These are phyloP conservation scores for Cylindricascospora bacillispora DNA, from an alignment of 1,139 yeast genomes.

Conservation along the genomic window DNA sequence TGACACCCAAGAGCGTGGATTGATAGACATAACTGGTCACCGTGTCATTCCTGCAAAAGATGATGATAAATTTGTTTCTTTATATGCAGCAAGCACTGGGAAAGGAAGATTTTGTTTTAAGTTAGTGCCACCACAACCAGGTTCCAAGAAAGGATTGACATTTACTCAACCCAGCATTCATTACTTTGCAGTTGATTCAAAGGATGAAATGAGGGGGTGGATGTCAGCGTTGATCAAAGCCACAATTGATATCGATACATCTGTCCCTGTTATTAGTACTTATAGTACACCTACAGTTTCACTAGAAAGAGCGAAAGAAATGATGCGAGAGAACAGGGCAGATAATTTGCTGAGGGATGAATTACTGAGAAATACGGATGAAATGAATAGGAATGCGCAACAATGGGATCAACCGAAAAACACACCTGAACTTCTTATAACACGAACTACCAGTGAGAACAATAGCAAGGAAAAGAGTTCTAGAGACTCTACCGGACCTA, in stretches of 20 bases:
- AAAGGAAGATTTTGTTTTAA: constrained; percentile 89
- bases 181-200: constrained; percentile 86
- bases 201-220: constrained; percentile 91
- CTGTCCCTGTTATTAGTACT: constrained; percentile 87
- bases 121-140: constrained; percentile 94
- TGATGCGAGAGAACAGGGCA: constrained; percentile 70
- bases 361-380: constrained; percentile 23
- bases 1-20: constrained; percentile 79
- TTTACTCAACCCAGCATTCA: constrained; percentile 95
- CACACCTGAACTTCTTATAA: background rate
- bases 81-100: constrained; percentile 88
- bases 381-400: too few relatives aligned
- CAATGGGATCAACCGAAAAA: background rate
- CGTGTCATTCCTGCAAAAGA: constrained; percentile 66
- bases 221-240: constrained; percentile 91
- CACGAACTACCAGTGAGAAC: background rate
- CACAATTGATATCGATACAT: constrained; percentile 88
- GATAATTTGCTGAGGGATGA: constrained; percentile 54
- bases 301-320: constrained; percentile 71
- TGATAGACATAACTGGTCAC: constrained; percentile 92
- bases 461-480: background rate
- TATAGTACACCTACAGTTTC: constrained; percentile 92
- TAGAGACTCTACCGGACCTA: background rate
- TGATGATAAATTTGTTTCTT: constrained; percentile 67
- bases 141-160: constrained; percentile 85